These are phyloP conservation scores for Dactylonectria estremocensis DNA, from an alignment of 2,329 filamentous ascomycete genomes.

Conservation along the genomic window DNA sequence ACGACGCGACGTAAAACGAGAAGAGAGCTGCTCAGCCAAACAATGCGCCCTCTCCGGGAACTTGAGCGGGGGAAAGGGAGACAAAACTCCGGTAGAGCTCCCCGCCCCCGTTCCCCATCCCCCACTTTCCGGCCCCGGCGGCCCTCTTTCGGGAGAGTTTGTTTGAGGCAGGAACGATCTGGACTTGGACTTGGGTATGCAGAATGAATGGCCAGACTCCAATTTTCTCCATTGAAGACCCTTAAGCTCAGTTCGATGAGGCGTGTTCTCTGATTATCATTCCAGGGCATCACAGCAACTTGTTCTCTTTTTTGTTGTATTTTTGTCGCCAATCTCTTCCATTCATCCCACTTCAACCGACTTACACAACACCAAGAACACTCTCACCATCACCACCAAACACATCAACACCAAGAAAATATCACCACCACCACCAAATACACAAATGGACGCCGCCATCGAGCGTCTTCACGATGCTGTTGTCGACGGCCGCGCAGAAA, in stretches of 20 bases:
- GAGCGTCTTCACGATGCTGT: conserved; percentile 37
- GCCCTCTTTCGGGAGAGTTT: conserved; percentile 1
- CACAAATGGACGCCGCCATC: conserved; percentile 39
- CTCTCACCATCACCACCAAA: not conserved
- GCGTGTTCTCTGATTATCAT: not conserved
- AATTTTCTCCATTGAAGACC: conserved; percentile 4
- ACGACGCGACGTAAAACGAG: too few relatives aligned
- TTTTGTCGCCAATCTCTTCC: not conserved
- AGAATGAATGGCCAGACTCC: not conserved
- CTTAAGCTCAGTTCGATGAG: not conserved
- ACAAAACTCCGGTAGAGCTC: not conserved
- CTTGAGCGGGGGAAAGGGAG: conserved; percentile 8
- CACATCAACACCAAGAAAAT: too few relatives aligned
- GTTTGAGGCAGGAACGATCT: not conserved
- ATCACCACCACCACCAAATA: not conserved
- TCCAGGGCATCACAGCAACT: not conserved
- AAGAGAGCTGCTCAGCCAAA: too few relatives aligned
- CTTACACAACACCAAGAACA: not conserved
- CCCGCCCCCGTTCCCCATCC: conserved; percentile 1
- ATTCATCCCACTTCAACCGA: not conserved
- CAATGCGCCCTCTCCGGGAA: not conserved
- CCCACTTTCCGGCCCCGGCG: conserved; percentile 31
- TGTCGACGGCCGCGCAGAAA: conserved; percentile 39
- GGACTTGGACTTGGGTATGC: not conserved
- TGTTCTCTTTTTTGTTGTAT: not conserved